Percentiles rank a stretch among this genome's conserved stretches.
phyloP scores from a whole-genome alignment of 768 basidiomycete genomes.

The Boletus huronensis region DNA sequence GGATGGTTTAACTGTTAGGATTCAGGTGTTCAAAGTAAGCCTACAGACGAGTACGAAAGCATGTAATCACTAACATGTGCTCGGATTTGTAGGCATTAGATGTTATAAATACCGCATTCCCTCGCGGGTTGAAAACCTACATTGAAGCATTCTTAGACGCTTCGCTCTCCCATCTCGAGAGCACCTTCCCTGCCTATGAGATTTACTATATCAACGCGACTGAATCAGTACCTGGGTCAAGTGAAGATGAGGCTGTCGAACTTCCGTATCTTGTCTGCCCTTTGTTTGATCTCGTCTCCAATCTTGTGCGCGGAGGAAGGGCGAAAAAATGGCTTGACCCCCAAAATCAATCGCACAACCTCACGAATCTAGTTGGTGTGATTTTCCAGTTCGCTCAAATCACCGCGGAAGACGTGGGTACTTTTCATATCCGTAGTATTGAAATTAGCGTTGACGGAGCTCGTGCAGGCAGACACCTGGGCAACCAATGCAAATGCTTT shows the following conservation, averaged over 20 bases:
- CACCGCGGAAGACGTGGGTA: conserved; percentile 80
- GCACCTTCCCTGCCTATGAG: conserved; percentile 56
- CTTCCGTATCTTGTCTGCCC: conserved; percentile 74
- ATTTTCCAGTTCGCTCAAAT: conserved; percentile 79
- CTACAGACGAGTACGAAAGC: too few species aligned
- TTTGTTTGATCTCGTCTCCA: conserved; percentile 76
- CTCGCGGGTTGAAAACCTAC: conserved; percentile 62
- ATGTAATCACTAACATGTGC: conserved; percentile 1
- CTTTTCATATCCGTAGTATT: neutral
- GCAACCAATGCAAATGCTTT: conserved; percentile 86
- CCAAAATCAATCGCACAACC: conserved; percentile 32
- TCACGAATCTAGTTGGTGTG: conserved; percentile 47
- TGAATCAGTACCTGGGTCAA: conserved; percentile 55
- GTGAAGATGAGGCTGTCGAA: conserved; percentile 75
- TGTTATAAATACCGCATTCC: conserved; percentile 77
- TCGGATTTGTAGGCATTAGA: conserved; percentile 61
- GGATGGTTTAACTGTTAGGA: conserved; percentile 77
- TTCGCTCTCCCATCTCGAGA: conserved; percentile 57
- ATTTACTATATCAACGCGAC: conserved; percentile 57
- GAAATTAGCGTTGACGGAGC: neutral
- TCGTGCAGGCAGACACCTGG: conserved; percentile 83
- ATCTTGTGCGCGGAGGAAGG: conserved; percentile 60
- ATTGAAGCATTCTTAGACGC: conserved; percentile 56
- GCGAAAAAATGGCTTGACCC: conserved; percentile 61
- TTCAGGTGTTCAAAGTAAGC: conserved; percentile 81